phyloP scores from a whole-genome alignment of 1,284 basidiomycete species.

The Ceratobasidium sp. region DNA sequence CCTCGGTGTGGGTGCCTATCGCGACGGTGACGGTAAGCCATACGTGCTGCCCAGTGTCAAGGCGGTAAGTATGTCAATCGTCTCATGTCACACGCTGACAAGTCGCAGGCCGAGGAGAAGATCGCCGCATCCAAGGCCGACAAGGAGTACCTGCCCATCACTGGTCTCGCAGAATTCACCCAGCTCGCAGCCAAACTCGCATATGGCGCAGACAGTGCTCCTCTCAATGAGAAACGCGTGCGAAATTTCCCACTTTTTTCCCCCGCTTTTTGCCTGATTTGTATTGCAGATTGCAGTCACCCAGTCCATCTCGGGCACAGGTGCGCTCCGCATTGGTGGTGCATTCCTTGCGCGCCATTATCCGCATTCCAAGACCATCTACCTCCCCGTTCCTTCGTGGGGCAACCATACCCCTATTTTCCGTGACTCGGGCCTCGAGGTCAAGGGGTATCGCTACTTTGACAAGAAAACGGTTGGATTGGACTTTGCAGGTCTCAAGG shows the following conservation, averaged over 20 bases:
- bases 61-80: conserved; percentile 61
- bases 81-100: not conserved
- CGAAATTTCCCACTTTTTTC: not conserved
- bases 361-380: conserved; percentile 87
- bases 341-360: conserved; percentile 93
- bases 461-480: conserved; percentile 93
- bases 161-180: conserved; percentile 87
- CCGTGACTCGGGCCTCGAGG: conserved; percentile 87
- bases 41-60: conserved; percentile 91
- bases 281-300: conserved; percentile 79
- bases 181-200: conserved; percentile 90
- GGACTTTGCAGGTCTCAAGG: conserved; percentile 91
- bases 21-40: conserved; percentile 94
- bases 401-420: conserved; percentile 86
- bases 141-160: conserved; percentile 99
- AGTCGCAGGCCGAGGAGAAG: conserved; percentile 76
- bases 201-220: conserved; percentile 83
- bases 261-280: conserved; percentile 37
- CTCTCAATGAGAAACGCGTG: conserved; percentile 78
- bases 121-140: conserved; percentile 75
- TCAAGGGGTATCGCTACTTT: conserved; percentile 93
- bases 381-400: conserved; percentile 95
- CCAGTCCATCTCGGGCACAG: conserved; percentile 98
- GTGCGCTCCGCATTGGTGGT: conserved; percentile 95
- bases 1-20: conserved; percentile 93